Conservation (phyloP, 345 rosid genomes). For the Draba incana region DNA sequence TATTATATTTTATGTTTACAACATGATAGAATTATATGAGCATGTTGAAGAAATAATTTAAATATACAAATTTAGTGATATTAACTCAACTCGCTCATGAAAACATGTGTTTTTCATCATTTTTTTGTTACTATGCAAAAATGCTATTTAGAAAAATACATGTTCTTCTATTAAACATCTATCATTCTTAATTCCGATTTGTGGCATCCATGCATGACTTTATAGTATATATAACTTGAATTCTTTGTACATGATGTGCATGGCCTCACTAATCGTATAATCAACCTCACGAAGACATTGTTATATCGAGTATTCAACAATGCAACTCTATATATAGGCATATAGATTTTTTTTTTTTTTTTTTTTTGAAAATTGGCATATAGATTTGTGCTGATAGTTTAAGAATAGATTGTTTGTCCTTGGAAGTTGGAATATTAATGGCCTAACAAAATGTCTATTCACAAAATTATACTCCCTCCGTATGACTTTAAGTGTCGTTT, state of each 20-base stretch:
- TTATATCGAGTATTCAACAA: constrained; percentile 7
- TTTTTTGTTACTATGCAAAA: neutral
- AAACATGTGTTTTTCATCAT: neutral
- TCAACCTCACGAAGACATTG: constrained; percentile 8
- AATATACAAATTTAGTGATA: neutral
- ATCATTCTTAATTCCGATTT: neutral
- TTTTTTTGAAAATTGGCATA: no score
- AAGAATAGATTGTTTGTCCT: neutral
- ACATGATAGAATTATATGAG: neutral
- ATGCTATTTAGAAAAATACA: neutral
- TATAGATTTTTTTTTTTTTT: no score
- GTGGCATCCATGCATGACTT: constrained; percentile 2
- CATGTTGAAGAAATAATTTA: neutral
- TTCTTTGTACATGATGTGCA: constrained; percentile 14
- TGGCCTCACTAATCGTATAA: constrained; percentile 8
- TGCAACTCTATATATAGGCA: neutral
- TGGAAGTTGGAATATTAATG: constrained; percentile 13
- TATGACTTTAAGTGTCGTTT: no score
- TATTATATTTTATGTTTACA: constrained; percentile 12
- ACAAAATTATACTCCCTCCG: no score
- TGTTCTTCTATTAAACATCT: neutral
- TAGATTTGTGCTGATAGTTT: neutral
- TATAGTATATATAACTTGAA: neutral
- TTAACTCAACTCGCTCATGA: neutral
- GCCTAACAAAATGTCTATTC: neutral